Evolutionary conservation across 352 stramenopile genomes (phyloP), one percentile per base, ranked within the genome.

Genomic region (Phytophthora quininea): DNA sequence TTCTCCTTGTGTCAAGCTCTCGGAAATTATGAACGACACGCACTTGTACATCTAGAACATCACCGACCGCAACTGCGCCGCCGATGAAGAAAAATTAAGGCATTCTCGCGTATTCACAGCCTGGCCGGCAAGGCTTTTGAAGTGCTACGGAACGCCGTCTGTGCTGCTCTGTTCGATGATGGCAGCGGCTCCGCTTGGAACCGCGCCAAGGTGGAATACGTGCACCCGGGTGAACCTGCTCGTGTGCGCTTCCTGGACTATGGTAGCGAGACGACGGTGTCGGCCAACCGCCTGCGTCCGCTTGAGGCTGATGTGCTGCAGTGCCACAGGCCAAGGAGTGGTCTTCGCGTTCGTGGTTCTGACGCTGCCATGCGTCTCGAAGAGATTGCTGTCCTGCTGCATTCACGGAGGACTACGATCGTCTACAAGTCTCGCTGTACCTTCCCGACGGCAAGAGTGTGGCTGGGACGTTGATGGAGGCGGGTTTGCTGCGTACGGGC

Each of bases 241-340:
- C 88, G 86, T 50, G 88, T 99, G 53, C 84, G 96, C 12, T 99
- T 98, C 74, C 84, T 99, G 35, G 97, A 99, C 88, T 98, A 98
- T 64, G 97, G 97, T 62, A 99, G 99, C 71, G 79, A 92, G 15
- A 86, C 84, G 9, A 95, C 97, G 1, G 69, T 98, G 48, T 72
- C 89, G 3, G 70, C 87, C 27, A 94, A 80, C 62, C 82, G 91
- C 43, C 82, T 99, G 45, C 92, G 95, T 55, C 91, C 95, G 24
- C 81, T 99, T 0, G 93, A 98, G 69, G 79, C 88, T 7, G 89
- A 86, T 50, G 80, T 98, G 42, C 77, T 94, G 24, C 81, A 91
- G 64, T 97, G 51, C 80, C 95, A 48, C 89, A 97, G 58, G 92
- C 92, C 0, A 95, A 95, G 64, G 84, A 92, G 38, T 94, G 82